These are phyloP conservation scores for Diaporthe citrichinensis DNA, from an alignment of 2,329 filamentous ascomycete genomes.

Conservation along the genomic window DNA sequence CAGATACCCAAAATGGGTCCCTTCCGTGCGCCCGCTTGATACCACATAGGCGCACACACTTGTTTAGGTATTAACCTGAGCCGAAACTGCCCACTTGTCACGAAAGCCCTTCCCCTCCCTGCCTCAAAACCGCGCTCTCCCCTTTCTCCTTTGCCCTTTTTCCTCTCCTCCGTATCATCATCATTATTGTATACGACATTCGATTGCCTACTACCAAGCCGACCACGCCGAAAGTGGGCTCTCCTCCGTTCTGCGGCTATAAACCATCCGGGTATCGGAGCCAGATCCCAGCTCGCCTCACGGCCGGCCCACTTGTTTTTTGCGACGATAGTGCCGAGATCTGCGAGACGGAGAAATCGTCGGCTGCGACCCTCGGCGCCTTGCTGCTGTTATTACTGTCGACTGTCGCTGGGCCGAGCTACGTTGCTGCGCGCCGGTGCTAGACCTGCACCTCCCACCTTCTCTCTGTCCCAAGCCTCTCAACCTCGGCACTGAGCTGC, in stretches of 20 bases:
- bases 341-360: slow-evolving; percentile 35
- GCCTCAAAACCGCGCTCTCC: slow-evolving; percentile 2
- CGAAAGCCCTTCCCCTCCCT: neutral
- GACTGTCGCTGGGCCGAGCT: slow-evolving; percentile 10
- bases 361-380: slow-evolving; percentile 36
- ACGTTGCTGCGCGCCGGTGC: slow-evolving; percentile 10
- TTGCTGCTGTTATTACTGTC: slow-evolving; percentile 22
- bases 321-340: slow-evolving; percentile 33
- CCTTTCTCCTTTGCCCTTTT: neutral
- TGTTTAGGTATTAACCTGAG: neutral
- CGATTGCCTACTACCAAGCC: neutral
- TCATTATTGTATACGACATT: neutral
- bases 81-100: slow-evolving; percentile 14
- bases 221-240: slow-evolving; percentile 27
- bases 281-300: slow-evolving; percentile 37
- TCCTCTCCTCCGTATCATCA: neutral
- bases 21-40: slow-evolving; percentile 29
- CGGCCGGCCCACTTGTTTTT: slow-evolving; percentile 30
- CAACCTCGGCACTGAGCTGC: slow-evolving; percentile 29
- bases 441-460: slow-evolving; percentile 17
- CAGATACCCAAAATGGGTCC: neutral
- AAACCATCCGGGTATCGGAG: slow-evolving; percentile 34
- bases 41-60: neutral
- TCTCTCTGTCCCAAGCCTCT: neutral
- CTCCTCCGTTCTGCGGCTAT: slow-evolving; percentile 34